These are phyloP conservation scores for Scutellaria baicalensis DNA, from an alignment of 257 asterid genomes.

Conservation along the genomic window DNA sequence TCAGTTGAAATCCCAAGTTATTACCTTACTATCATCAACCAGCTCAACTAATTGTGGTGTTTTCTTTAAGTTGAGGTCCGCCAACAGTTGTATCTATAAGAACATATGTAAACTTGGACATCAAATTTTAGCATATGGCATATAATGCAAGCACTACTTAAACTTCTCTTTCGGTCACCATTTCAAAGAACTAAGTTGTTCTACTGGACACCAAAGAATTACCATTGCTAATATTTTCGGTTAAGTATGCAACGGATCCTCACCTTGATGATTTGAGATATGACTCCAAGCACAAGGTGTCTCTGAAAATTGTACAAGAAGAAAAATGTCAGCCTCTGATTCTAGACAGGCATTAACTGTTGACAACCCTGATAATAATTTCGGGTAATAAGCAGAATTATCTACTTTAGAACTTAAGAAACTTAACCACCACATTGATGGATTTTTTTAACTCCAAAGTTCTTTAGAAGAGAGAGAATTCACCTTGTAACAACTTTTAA, in stretches of 20 bases:
- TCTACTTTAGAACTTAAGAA: neutral
- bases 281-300: conserved; percentile 96
- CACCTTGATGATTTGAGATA: conserved; percentile 98
- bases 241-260: conserved; percentile 11
- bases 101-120: conserved; percentile 5
- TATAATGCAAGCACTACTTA: neutral
- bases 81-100: conserved; percentile 85
- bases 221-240: neutral
- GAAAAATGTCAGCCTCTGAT: conserved; percentile 18
- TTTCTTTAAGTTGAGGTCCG: conserved; percentile 89
- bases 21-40: conserved; percentile 90
- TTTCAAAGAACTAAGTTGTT: neutral
- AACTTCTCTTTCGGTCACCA: conserved; percentile 5
- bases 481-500: neutral
- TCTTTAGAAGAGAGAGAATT: neutral
- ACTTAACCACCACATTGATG: neutral
- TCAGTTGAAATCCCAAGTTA: neutral
- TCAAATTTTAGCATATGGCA: conserved; percentile 9
- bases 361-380: neutral
- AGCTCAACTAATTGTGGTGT: conserved; percentile 93
- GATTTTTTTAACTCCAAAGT: neutral
- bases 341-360: neutral
- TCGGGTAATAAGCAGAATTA: neutral
- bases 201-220: neutral
- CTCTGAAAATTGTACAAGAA: conserved; percentile 52